Percentiles rank a stretch among this genome's conserved stretches.
Conservation (phyloP, 202 grass and related monocot species). For the Carex arenaria region DNA sequence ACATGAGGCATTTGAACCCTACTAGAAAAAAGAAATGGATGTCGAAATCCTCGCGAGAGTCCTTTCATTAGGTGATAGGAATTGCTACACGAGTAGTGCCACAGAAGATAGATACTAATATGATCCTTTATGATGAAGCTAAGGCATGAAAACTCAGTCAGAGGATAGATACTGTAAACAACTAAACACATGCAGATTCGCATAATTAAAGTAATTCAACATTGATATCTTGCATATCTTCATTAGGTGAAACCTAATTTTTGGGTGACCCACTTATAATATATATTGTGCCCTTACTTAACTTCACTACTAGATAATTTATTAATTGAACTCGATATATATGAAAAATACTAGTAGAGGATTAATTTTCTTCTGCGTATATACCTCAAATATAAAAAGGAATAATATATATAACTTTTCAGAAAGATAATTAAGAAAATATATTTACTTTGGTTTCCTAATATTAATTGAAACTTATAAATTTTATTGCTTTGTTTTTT, state of each 20-base stretch:
- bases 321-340: background rate
- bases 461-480: background rate
- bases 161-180: background rate
- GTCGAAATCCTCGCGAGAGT: too few relatives aligned
- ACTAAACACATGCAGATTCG: constrained; percentile 4
- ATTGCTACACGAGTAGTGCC: background rate
- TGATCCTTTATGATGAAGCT: background rate
- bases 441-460: background rate
- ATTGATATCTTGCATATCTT: constrained; percentile 32
- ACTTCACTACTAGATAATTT: background rate
- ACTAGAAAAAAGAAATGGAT: too few relatives aligned
- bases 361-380: background rate
- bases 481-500: background rate
- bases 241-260: constrained; percentile 43
- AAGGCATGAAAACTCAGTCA: background rate
- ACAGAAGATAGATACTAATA: background rate
- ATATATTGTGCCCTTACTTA: background rate
- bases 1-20: too few relatives aligned
- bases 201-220: background rate
- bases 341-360: background rate
- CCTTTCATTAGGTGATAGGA: background rate
- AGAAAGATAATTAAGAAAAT: background rate
- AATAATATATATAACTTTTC: background rate
- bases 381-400: background rate
- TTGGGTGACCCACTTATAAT: constrained; percentile 52